These are phyloP conservation scores for Ophiosphaerella korrae DNA, from an alignment of 2,329 filamentous ascomycete species.

Conservation along the genomic window DNA sequence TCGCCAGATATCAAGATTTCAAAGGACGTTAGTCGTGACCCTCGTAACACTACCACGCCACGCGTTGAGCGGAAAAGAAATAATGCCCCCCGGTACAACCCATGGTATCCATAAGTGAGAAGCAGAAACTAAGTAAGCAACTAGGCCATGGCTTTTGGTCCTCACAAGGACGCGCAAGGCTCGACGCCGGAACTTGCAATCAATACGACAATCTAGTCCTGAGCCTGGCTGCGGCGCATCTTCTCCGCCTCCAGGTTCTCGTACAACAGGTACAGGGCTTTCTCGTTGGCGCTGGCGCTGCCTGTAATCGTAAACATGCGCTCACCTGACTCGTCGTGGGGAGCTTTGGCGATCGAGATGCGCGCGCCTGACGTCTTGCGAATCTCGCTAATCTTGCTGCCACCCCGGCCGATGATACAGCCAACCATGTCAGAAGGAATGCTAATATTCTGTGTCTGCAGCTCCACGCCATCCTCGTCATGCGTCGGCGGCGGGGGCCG, in stretches of 20 bases:
- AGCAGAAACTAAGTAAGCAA: slow-evolving; percentile 39
- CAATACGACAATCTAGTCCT: slow-evolving; percentile 49
- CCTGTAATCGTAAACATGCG: slow-evolving; percentile 99
- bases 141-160: slow-evolving; percentile 37
- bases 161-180: slow-evolving; percentile 6
- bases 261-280: slow-evolving; percentile 92
- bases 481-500: slow-evolving; percentile 81
- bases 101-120: slow-evolving; percentile 42
- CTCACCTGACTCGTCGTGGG: slow-evolving; percentile 96
- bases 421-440: slow-evolving; percentile 99
- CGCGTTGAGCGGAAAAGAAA: slow-evolving; percentile 35
- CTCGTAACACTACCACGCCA: slow-evolving; percentile 49
- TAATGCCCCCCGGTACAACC: slow-evolving; percentile 28
- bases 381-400: slow-evolving; percentile 98
- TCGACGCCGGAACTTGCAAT: slow-evolving; percentile 2
- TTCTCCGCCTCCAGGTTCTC: slow-evolving; percentile 99
- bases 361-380: slow-evolving; percentile 94
- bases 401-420: slow-evolving; percentile 94
- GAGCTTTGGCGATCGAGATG: slow-evolving; percentile 96
- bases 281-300: slow-evolving; percentile 90
- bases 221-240: slow-evolving; percentile 84
- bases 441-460: slow-evolving; percentile 99
- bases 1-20: slow-evolving; percentile 38
- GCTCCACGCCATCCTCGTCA: slow-evolving; percentile 95
- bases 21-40: slow-evolving; percentile 50